Base-by-base conservation (phyloP, 805 yeast genomes). In the Yamadazyma takamatsuzukensis region DNA sequence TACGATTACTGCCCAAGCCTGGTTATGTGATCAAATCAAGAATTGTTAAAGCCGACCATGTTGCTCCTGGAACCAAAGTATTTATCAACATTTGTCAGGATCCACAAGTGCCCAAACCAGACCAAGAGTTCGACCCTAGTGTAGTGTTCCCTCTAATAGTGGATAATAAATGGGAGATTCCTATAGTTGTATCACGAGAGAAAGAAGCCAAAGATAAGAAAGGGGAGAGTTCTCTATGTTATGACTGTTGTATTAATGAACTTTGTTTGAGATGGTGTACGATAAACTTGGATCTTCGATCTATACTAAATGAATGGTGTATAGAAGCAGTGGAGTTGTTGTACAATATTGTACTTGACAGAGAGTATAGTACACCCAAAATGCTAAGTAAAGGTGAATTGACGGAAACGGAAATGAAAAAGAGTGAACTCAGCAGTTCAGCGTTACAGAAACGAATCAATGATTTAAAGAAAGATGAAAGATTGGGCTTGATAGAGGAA, bases 111-210 rank as follows among this genome's bases (percentile, higher is more conserved):
- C 95, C 94, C 4, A 48, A 63, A 16, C 95, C 95, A 0, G 40
- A 47, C 2, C 38, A 41, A 15, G 72, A 54, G 10, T 83, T 80
- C 47, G 68, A 72, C 22, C 78, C 87, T 3, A 69, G 63, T 23
- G 54, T 62, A 2, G 76, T 85, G 2, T 78, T 78, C 45, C 78
- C 81, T 1, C 54, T 76, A 31, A 79, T 83, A 15, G 74, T 79
- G 56, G 76, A 75, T 22, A 79, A 79, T 47, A 68, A 81, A 48
- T 88, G 96, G 95, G 88, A 83, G 38, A 80, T 87, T 2, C 96
- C 96, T 1, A 76, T 89, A 2, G 71, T 83, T 2, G 76, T 85
- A 0, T 78, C 90, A 0, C 65, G 70, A 0, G 74, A 72, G 29
- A 53, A 69, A 34, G 50, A 79, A 9, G 81, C 72, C 27, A 51